Conservation (phyloP, 495 filamentous ascomycete genomes). For the Trichoderma virens region DNA sequence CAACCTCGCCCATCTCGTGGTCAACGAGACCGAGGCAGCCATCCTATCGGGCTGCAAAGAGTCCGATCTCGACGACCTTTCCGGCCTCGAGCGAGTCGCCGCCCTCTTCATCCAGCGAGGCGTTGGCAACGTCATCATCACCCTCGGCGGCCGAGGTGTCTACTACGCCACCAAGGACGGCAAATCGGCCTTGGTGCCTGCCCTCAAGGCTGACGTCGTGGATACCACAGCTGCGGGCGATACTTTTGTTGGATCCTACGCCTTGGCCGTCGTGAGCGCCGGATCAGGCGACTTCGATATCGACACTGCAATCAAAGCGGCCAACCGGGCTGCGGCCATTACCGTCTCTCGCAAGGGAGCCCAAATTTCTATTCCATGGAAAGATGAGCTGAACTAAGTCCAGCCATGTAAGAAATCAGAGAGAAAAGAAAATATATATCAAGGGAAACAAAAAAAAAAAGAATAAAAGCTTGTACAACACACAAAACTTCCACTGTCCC, state of each 20-base stretch:
- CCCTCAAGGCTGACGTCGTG: slow-evolving; percentile 61
- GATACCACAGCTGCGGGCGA: slow-evolving; percentile 95
- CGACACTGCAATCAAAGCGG: slow-evolving; percentile 54
- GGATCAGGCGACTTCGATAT: slow-evolving; percentile 45
- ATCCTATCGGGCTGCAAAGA: slow-evolving; percentile 47
- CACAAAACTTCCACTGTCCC: neutral
- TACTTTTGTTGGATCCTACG: slow-evolving; percentile 87
- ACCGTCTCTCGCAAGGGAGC: slow-evolving; percentile 74
- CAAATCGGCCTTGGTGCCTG: slow-evolving; percentile 39
- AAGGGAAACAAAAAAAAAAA: neutral
- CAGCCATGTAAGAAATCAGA: neutral
- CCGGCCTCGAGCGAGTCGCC: slow-evolving; percentile 38
- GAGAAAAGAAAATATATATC: neutral
- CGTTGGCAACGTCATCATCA: slow-evolving; percentile 71
- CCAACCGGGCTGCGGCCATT: slow-evolving; percentile 65
- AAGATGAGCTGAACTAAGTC: slow-evolving; percentile 55
- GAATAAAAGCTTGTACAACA: neutral
- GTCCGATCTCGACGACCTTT: slow-evolving; percentile 39
- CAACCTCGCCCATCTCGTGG: slow-evolving; percentile 67
- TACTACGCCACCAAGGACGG: slow-evolving; percentile 44
- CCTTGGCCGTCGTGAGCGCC: slow-evolving; percentile 48
- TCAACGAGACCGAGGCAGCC: slow-evolving; percentile 88
- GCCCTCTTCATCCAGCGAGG: slow-evolving; percentile 55
- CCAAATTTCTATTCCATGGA: slow-evolving; percentile 84
- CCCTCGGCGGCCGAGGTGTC: slow-evolving; percentile 70